phyloP scores from a whole-genome alignment of 2,329 filamentous ascomycete genomes.

The Xylariaceae sp. region DNA sequence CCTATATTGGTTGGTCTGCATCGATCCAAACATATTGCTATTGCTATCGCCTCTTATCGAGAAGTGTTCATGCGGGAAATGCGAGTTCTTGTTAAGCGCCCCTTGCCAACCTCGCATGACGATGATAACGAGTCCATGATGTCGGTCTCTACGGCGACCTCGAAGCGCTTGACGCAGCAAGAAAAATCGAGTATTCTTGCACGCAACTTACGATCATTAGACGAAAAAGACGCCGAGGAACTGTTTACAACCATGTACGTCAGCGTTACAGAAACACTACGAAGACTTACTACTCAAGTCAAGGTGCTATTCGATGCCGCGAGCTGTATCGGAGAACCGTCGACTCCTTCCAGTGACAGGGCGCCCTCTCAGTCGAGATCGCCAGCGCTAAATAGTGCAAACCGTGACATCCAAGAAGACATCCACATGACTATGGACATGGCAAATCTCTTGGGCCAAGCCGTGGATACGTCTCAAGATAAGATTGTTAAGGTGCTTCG shows the following conservation, averaged over 20 bases:
- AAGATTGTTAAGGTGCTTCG: slow-evolving; percentile 70
- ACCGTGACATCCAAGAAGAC: slow-evolving; percentile 58
- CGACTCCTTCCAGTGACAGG: slow-evolving; percentile 35
- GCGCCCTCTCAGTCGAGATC: slow-evolving; percentile 46
- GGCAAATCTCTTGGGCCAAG: slow-evolving; percentile 70
- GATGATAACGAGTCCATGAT: slow-evolving; percentile 90
- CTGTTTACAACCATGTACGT: slow-evolving; percentile 80
- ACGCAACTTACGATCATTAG: slow-evolving; percentile 78
- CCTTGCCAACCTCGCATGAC: slow-evolving; percentile 86
- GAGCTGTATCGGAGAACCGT: slow-evolving; percentile 57
- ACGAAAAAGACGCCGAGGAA: slow-evolving; percentile 76
- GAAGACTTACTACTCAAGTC: slow-evolving; percentile 81
- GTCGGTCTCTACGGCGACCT: slow-evolving; percentile 71
- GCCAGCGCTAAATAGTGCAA: slow-evolving; percentile 47
- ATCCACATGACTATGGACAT: slow-evolving; percentile 72
- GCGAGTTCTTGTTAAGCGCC: slow-evolving; percentile 73
- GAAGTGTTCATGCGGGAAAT: slow-evolving; percentile 82
- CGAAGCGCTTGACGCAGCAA: slow-evolving; percentile 66
- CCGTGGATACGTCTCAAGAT: slow-evolving; percentile 75
- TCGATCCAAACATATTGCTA: slow-evolving; percentile 70
- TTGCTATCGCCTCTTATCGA: slow-evolving; percentile 78
- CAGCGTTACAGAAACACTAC: slow-evolving; percentile 77
- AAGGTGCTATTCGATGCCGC: slow-evolving; percentile 94
- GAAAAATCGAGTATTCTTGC: slow-evolving; percentile 87
- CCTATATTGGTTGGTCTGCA: slow-evolving; percentile 73